Percentiles rank a stretch among this genome's conserved stretches.
phyloP scores from a whole-genome alignment of 202 grass and related monocot species.

The Setaria viridis region DNA sequence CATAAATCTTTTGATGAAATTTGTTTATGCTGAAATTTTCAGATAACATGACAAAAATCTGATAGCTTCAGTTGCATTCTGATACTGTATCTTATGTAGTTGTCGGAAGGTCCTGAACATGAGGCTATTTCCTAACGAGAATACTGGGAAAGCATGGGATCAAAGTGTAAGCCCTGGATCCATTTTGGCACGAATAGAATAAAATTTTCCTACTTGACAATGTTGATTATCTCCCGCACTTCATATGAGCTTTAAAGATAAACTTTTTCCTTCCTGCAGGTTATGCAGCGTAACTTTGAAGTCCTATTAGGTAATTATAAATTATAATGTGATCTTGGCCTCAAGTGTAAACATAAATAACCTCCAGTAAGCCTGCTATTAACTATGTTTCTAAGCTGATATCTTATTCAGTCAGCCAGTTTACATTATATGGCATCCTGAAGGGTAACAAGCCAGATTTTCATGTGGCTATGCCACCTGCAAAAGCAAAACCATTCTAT shows the following conservation, averaged over 20 bases:
- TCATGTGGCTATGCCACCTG: conserved; percentile 95
- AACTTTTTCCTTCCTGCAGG: conserved; percentile 51
- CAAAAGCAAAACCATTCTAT: conserved; percentile 89
- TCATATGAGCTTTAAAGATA: conserved; percentile 8
- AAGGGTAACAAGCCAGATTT: conserved; percentile 99
- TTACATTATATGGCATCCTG: conserved; percentile 90
- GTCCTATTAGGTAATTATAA: conserved; percentile 72
- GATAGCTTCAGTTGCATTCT: conserved; percentile 23
- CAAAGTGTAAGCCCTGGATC: conserved; percentile 63
- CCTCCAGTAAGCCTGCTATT: conserved; percentile 5
- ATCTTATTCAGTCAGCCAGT: conserved; percentile 77
- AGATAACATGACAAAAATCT: neutral
- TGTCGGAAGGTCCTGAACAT: conserved; percentile 92
- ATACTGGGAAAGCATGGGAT: conserved; percentile 87
- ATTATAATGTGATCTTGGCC: neutral
- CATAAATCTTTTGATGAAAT: neutral
- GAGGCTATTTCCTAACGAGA: conserved; percentile 86
- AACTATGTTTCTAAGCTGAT: conserved; percentile 43
- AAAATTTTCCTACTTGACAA: conserved; percentile 11
- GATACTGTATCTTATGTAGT: conserved; percentile 44
- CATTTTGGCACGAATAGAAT: conserved; percentile 1
- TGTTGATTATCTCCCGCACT: neutral
- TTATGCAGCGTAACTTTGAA: conserved; percentile 74
- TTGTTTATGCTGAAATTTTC: conserved; percentile 17
- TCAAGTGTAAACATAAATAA: neutral